Evolutionary conservation across 768 basidiomycete genomes (phyloP).

Genomic region (Podaxis carcinomalis): DNA sequence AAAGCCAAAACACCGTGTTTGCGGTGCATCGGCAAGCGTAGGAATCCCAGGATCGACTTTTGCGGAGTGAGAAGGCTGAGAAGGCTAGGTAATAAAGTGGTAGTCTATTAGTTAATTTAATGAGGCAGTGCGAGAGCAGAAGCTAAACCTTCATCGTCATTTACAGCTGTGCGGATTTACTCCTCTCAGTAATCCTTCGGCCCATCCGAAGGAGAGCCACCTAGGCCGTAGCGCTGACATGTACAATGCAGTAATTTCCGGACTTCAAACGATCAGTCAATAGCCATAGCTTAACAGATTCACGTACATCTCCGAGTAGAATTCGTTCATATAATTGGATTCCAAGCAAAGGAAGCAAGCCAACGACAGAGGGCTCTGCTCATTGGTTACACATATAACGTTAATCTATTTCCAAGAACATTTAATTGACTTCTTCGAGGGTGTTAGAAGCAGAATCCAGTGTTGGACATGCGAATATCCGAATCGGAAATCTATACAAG

Average conservation of each 20-base stretch:
- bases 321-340: not conserved
- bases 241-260: not conserved
- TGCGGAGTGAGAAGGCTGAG: not conserved
- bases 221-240: not conserved
- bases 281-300: not conserved
- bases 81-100: not conserved
- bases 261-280: not conserved
- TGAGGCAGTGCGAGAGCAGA: not conserved
- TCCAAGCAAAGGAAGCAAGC: not conserved
- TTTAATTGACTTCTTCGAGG: not conserved
- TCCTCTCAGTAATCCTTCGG: not conserved
- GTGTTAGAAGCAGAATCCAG: not conserved
- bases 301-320: not conserved
- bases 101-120: not conserved
- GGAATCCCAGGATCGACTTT: not conserved
- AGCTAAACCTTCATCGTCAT: not conserved
- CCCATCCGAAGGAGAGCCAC: not conserved
- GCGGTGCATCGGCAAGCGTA: not conserved
- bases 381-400: not conserved
- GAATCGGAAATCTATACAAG: constrained; percentile 7
- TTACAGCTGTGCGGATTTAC: not conserved
- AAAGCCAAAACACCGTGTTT: not conserved
- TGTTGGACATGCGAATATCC: constrained; percentile 8
- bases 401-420: not conserved
- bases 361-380: not conserved